These are phyloP conservation scores for Prototheca wickerhamii DNA, from an alignment of 163 green algal genomes.

Conservation along the genomic window DNA sequence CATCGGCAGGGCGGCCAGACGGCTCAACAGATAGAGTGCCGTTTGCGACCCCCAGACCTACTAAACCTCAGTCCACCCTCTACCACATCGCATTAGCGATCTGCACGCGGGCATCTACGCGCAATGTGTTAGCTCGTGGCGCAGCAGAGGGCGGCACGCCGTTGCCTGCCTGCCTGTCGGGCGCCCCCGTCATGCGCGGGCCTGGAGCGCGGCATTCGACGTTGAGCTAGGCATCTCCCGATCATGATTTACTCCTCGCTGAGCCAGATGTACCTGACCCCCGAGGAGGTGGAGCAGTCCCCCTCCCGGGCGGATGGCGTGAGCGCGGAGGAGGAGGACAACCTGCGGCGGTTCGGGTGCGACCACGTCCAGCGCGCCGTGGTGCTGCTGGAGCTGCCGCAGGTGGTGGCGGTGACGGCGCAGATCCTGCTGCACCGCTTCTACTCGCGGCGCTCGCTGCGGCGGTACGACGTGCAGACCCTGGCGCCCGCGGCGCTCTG, in stretches of 20 bases:
- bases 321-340: slow-evolving; percentile 55
- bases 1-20: no score
- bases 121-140: no score
- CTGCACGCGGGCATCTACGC: no score
- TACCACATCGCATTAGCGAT: no score
- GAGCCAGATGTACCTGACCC: slow-evolving; percentile 76
- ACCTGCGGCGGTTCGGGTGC: slow-evolving; percentile 71
- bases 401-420: slow-evolving; percentile 77
- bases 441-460: slow-evolving; percentile 84
- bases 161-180: no score
- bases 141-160: no score
- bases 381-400: slow-evolving; percentile 59
- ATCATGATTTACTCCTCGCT: slow-evolving; percentile 20
- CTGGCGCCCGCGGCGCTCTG: slow-evolving; percentile 57
- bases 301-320: slow-evolving; percentile 71
- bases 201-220: no score
- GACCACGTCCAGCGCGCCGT: slow-evolving; percentile 63
- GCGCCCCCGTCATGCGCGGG: no score
- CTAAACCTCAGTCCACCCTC: no score
- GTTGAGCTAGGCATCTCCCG: not conserved
- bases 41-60: no score
- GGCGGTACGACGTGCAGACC: slow-evolving; percentile 61
- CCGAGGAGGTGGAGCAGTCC: slow-evolving; percentile 62
- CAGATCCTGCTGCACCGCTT: slow-evolving; percentile 93
- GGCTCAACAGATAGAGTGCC: no score